phyloP scores from a whole-genome alignment of 2,329 filamentous ascomycete species.

The Trichoderma harzianum region DNA sequence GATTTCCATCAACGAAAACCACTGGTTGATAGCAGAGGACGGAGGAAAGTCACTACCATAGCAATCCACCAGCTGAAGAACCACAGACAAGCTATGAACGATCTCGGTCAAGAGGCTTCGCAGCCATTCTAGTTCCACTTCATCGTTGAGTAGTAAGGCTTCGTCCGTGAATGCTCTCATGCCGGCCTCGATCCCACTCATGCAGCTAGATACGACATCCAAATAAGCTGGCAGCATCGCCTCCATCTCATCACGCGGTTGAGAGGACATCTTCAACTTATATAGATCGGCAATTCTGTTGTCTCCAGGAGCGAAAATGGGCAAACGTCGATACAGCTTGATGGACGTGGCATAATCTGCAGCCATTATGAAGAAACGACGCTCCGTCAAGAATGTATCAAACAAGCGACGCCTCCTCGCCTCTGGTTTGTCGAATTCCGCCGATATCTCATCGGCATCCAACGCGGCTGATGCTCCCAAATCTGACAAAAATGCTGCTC shows the following conservation, averaged over 20 bases:
- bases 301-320: slow-evolving; percentile 31
- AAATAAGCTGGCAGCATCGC: slow-evolving; percentile 48
- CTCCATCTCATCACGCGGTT: slow-evolving; percentile 39
- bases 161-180: slow-evolving; percentile 53
- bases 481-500: slow-evolving; percentile 54
- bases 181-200: slow-evolving; percentile 47
- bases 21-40: slow-evolving; percentile 58
- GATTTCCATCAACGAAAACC: slow-evolving; percentile 70
- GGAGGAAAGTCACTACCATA: slow-evolving; percentile 53
- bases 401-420: slow-evolving; percentile 66
- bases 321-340: slow-evolving; percentile 40
- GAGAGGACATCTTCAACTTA: slow-evolving; percentile 27
- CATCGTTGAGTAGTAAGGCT: slow-evolving; percentile 46
- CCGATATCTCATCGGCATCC: slow-evolving; percentile 54
- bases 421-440: slow-evolving; percentile 60
- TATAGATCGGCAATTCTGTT: slow-evolving; percentile 32
- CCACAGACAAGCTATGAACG: slow-evolving; percentile 67
- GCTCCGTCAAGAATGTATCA: slow-evolving; percentile 67
- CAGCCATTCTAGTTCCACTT: slow-evolving; percentile 57
- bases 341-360: slow-evolving; percentile 55
- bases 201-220: slow-evolving; percentile 44
- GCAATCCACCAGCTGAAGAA: slow-evolving; percentile 68
- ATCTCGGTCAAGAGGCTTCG: slow-evolving; percentile 65
- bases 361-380: slow-evolving; percentile 63
- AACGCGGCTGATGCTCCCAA: slow-evolving; percentile 44